These are phyloP conservation scores for Globomyces pollinis-pini DNA, from an alignment of 192 early-diverging fungal species.

Conservation along the genomic window DNA sequence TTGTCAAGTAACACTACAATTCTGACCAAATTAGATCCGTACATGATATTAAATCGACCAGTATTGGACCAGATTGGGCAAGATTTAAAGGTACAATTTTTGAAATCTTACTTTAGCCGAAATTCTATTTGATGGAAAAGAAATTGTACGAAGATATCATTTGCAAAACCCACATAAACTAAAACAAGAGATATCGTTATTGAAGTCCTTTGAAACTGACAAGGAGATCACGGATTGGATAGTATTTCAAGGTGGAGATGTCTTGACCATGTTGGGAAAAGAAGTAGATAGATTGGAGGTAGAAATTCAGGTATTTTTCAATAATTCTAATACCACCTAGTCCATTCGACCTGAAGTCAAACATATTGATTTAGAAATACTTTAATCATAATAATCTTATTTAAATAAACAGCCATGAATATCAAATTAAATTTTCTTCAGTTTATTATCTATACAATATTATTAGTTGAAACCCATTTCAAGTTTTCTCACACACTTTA, in stretches of 20 bases:
- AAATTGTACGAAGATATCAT: conserved; percentile 39
- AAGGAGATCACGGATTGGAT: conserved; percentile 40
- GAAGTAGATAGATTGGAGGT: conserved; percentile 50
- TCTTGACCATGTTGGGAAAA: conserved; percentile 32
- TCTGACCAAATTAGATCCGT: conserved; percentile 35
- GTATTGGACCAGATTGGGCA: conserved; percentile 40
- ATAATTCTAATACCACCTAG: too few relatives aligned
- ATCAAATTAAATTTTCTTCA: too few relatives aligned
- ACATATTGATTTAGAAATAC: conserved; percentile 46
- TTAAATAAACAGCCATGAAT: too few relatives aligned
- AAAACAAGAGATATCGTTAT: conserved; percentile 13
- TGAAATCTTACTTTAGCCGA: conserved; percentile 30
- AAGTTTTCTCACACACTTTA: too few relatives aligned
- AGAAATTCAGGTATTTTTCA: conserved; percentile 23
- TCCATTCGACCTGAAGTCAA: conserved; percentile 44
- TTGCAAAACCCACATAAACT: conserved; percentile 9
- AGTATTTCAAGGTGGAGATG: conserved; percentile 26
- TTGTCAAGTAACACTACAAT: too few relatives aligned
- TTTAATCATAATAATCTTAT: background rate
- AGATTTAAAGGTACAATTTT: conserved; percentile 40
- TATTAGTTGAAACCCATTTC: too few relatives aligned
- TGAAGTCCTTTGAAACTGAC: conserved; percentile 26
- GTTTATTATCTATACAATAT: too few relatives aligned
- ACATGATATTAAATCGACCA: conserved; percentile 51
- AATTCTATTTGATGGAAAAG: conserved; percentile 47